Base-by-base conservation (phyloP, 2,329 filamentous ascomycete species). In the Hysterium pulicare region DNA sequence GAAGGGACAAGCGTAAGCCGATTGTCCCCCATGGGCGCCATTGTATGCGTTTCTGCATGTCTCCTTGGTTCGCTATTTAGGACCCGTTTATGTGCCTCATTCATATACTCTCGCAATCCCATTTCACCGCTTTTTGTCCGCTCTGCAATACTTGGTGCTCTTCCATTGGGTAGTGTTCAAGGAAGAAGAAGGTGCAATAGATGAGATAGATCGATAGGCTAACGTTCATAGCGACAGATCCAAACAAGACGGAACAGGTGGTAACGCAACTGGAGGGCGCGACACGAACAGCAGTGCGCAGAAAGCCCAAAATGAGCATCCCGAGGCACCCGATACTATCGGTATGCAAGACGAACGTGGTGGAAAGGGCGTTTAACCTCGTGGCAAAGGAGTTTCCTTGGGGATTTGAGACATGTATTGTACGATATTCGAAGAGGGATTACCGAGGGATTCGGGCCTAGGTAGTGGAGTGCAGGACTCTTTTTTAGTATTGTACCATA, bases 281-380 rank as follows among this genome's bases (percentile, higher is more conserved):
- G 72, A 74, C 44, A 57, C 59, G 20, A 54, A 58, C 19, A 61
- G 64, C 19, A 65, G 59, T 22, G 62, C 54, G 35, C 49, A 55
- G 20, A 68, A 67, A 57, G 68, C 71, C 20, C 75, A 75, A 63
- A 56, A 70, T 41, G 71, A 74, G 41, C 63, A 69, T 41, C 73
- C 73, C 3, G 73, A 74, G 54, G 66, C 71, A 11, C 72, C 73
- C 1, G 71, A 69, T 37, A 66, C 66, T 5, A 73, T 76, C 51
- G 73, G 73, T 0, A 74, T 76, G 68, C 70, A 75, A 55, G 72
- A 75, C 54, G 72, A 76, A 64, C 61, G 72, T 41, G 73, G 72
- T 42, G 67, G 66, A 31, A 69, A 71, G 41, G 71, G 71, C 31
- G 58, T 47, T 53, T 69, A 48, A 28, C 7, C 24, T 28, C 16